phyloP scores from a whole-genome alignment of 2,329 filamentous ascomycete species.

The Acarospora socialis region DNA sequence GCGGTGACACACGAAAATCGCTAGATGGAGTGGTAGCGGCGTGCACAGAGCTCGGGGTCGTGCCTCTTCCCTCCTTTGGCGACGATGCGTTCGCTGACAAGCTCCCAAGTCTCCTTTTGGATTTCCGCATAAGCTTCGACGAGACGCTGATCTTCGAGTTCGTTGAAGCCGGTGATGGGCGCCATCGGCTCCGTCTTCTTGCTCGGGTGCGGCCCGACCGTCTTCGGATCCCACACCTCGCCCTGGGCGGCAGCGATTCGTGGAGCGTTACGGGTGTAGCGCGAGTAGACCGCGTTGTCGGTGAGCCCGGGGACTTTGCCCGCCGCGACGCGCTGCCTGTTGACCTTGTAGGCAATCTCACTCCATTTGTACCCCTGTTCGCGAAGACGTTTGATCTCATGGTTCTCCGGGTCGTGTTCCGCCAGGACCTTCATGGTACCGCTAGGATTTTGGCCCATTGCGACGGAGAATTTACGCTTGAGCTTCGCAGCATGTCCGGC shows the following conservation, averaged over 20 bases:
- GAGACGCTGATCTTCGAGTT: constrained; percentile 16
- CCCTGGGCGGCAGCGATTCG: constrained; percentile 17
- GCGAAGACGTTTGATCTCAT: constrained; percentile 21
- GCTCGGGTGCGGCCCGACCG: constrained; percentile 2
- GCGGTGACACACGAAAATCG: no score
- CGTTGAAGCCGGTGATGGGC: constrained; percentile 15
- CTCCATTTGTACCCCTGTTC: constrained; percentile 17
- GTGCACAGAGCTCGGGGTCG: constrained; percentile 6
- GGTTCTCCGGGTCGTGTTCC: constrained; percentile 20
- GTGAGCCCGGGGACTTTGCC: constrained; percentile 21
- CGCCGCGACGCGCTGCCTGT: constrained; percentile 33
- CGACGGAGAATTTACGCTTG: constrained; percentile 3
- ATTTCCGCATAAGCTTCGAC: constrained; percentile 19
- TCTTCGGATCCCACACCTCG: constrained; percentile 13
- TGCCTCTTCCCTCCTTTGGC: constrained; percentile 3
- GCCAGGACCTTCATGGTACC: constrained; percentile 1
- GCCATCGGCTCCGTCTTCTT: constrained; percentile 7
- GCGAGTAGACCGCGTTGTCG: constrained; percentile 22
- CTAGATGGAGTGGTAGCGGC: constrained; percentile 6
- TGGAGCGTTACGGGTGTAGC: constrained; percentile 21
- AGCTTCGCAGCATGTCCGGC: constrained; percentile 2
- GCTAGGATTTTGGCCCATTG: not conserved
- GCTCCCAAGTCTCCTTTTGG: constrained; percentile 20
- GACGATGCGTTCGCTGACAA: constrained; percentile 8
- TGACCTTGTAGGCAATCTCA: constrained; percentile 38